Evolutionary conservation across 1,139 yeast genomes (phyloP), one percentile per base, ranked within the genome.

Genomic region (Yamadazyma mexicana): DNA sequence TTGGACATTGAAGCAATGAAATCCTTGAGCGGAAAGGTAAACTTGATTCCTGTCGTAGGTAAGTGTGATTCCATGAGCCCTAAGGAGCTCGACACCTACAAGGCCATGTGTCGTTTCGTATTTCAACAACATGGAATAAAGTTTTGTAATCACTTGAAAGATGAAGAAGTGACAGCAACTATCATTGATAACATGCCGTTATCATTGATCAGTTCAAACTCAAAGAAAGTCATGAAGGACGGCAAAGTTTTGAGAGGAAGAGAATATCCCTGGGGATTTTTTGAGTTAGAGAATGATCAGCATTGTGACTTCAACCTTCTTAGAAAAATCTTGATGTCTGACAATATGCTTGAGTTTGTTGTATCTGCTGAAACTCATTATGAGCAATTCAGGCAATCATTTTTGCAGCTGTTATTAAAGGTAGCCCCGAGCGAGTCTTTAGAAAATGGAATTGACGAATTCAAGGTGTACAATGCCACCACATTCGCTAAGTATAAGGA

Each of bases 21-120:
- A 54, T 81, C 79, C 49, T 66, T 88, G 32, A 69, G 83, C 11
- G 60, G 67, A 14, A 65, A 87, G 40, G 88, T 83, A 14, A 87
- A 85, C 54, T 64, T 88, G 48, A 78, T 88, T 39, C 96, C 96
- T 0, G 75, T 88, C 0, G 75, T 88, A 47, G 73, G 87, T 24
- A 87, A 87, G 56, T 78, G 89, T 17, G 96, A 88, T 59, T 75
- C 82, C 1, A 72, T 83, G 47, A 77, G 83, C 10, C 39, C 47
- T 3, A 60, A 55, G 3, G 79, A 74, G 43, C 47, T 73, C 35
- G 41, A 34, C 3, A 40, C 45, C 8, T 74, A 79, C 56, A 84
- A 84, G 56, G 43, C 43, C 5, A 53, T 60, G 34, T 64, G 84
- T 14, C 69, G 64, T 37, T 54, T 56, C 4, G 66, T 75, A 1